Percentiles rank a stretch among this genome's conserved stretches.
These are phyloP conservation scores for Waltergamsia citrina DNA, from an alignment of 2,329 filamentous ascomycete species.

Conservation along the genomic window DNA sequence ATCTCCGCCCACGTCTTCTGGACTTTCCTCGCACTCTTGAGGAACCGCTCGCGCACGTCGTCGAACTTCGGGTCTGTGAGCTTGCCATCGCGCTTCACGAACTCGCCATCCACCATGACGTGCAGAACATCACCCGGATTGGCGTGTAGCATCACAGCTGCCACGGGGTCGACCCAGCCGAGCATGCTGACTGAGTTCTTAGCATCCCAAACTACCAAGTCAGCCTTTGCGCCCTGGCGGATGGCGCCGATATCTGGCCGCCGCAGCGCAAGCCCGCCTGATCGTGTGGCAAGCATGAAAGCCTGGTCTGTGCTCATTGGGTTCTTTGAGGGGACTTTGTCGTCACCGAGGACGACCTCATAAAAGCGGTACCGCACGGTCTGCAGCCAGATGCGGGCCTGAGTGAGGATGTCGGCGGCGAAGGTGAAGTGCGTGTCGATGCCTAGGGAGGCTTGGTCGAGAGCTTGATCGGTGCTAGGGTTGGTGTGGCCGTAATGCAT, in stretches of 20 bases:
- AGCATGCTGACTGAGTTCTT: constrained; percentile 34
- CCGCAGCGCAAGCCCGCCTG: constrained; percentile 40
- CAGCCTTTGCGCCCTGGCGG: constrained; percentile 39
- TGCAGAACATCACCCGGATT: constrained; percentile 40
- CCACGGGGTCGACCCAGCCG: constrained; percentile 46
- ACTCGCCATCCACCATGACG: constrained; percentile 39
- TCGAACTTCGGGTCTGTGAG: constrained; percentile 15
- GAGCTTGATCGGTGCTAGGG: constrained; percentile 26
- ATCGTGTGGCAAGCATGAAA: constrained; percentile 43
- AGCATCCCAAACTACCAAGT: constrained; percentile 43
- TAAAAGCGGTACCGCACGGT: constrained; percentile 16
- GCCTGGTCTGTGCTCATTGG: constrained; percentile 45
- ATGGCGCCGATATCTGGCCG: constrained; percentile 41
- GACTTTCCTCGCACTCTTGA: constrained; percentile 5
- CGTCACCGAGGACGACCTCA: constrained; percentile 22
- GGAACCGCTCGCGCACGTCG: constrained; percentile 2
- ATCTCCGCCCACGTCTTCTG: constrained; percentile 3
- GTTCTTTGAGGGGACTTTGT: constrained; percentile 32
- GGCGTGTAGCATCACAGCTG: constrained; percentile 45
- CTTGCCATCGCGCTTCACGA: constrained; percentile 33
- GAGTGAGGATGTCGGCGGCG: constrained; percentile 34
- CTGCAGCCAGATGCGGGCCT: constrained; percentile 45
- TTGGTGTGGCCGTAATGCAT: constrained; percentile 49
- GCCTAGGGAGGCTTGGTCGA: constrained; percentile 42
- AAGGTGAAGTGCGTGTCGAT: constrained; percentile 46